Conservation (phyloP, 352 stramenopile genomes). For the Aphanomyces euteiches region DNA sequence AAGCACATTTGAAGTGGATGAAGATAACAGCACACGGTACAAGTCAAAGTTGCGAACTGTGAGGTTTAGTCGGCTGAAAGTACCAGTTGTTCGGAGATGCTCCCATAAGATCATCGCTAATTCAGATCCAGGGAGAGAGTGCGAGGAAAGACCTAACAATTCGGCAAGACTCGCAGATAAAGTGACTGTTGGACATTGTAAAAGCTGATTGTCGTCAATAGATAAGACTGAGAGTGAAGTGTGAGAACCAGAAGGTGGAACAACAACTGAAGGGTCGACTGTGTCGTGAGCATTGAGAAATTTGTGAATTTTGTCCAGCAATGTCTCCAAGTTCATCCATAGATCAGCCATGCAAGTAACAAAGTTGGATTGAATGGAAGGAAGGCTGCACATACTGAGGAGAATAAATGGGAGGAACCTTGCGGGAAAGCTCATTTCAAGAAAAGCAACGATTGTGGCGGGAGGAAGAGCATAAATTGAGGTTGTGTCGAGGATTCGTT, state of each 20-base stretch:
- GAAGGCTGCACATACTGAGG: conserved; percentile 60
- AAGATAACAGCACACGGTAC: conserved; percentile 18
- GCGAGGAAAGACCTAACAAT: too few relatives aligned
- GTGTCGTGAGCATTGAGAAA: conserved; percentile 18
- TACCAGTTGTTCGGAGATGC: background rate
- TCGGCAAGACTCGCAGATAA: background rate
- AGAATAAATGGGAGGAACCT: conserved; percentile 76
- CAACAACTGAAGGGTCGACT: background rate
- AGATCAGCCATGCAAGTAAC: conserved; percentile 42
- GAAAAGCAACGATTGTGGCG: conserved; percentile 31
- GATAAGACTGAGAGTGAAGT: too few relatives aligned
- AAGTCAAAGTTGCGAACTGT: conserved; percentile 19
- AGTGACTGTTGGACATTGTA: background rate
- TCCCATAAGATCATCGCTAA: conserved; percentile 18
- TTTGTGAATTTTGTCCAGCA: conserved; percentile 35
- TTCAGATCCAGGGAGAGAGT: background rate
- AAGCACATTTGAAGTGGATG: background rate
- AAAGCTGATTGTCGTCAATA: background rate
- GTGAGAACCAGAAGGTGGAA: background rate
- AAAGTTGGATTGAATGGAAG: conserved; percentile 48
- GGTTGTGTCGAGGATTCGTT: conserved; percentile 36
- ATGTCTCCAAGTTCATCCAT: conserved; percentile 45
- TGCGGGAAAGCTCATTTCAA: conserved; percentile 59
- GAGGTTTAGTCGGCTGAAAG: background rate
- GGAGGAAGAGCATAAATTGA: conserved; percentile 28